phyloP scores from a whole-genome alignment of 495 filamentous ascomycete species.

The Lichenothelia convexa region DNA sequence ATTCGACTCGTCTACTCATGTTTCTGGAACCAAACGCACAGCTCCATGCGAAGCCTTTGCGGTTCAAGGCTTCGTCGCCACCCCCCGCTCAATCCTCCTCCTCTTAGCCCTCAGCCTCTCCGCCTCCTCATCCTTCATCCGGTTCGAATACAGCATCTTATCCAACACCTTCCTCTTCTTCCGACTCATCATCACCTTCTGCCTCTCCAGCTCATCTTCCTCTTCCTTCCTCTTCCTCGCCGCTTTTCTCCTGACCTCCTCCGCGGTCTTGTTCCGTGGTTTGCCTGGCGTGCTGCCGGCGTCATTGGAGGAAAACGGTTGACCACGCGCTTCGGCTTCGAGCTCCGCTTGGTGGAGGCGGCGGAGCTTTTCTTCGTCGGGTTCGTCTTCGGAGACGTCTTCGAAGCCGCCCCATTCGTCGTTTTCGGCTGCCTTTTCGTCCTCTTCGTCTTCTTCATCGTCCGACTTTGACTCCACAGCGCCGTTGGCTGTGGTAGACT shows the following conservation, averaged over 20 bases:
- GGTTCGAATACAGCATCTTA: slow-evolving; percentile 24
- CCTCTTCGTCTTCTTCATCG: slow-evolving; percentile 29
- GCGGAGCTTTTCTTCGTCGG: slow-evolving; percentile 28
- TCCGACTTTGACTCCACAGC: too few relatives aligned
- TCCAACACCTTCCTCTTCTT: slow-evolving; percentile 27
- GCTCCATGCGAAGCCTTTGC: too few relatives aligned
- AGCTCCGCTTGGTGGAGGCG: slow-evolving; percentile 68
- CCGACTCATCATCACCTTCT: slow-evolving; percentile 25
- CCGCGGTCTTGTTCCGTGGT: slow-evolving; percentile 9
- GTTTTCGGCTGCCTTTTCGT: slow-evolving; percentile 16
- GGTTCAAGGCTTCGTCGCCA: slow-evolving; percentile 1
- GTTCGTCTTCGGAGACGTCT: slow-evolving; percentile 30
- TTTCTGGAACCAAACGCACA: too few relatives aligned
- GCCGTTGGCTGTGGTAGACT: slow-evolving; percentile 20
- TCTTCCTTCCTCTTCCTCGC: slow-evolving; percentile 18
- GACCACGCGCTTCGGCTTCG: slow-evolving; percentile 65
- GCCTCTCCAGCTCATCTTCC: slow-evolving; percentile 24
- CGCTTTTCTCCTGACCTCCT: slow-evolving; percentile 13
- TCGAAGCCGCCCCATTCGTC: slow-evolving; percentile 27
- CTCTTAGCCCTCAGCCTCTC: slow-evolving; percentile 61
- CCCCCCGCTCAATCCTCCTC: slow-evolving; percentile 67
- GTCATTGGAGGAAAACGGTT: slow-evolving; percentile 23
- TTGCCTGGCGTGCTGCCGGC: slow-evolving; percentile 5
- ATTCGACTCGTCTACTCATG: too few relatives aligned
- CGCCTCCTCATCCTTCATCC: slow-evolving; percentile 24